A percentile compares a stretch with the other conserved stretches of the same genome.
These are phyloP conservation scores for Kappamyces sp. DNA, from an alignment of 192 early-diverging fungal genomes.

Conservation along the genomic window DNA sequence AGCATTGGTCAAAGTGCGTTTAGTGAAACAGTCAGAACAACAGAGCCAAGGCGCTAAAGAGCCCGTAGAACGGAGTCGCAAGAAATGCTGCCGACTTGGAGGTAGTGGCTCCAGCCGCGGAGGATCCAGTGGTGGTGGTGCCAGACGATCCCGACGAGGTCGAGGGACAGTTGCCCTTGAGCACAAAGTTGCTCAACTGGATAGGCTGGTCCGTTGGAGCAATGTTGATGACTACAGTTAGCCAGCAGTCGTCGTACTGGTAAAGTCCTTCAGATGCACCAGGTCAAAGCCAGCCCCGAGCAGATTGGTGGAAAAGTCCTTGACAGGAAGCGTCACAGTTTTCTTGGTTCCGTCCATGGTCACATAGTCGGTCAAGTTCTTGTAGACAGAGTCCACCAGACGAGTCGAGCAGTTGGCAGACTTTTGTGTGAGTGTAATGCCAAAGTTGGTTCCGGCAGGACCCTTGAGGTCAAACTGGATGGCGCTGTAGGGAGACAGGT, in stretches of 20 bases:
- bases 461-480: constrained; percentile 27
- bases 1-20: no score
- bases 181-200: constrained; percentile 10
- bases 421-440: constrained; percentile 26
- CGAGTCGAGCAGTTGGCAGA: constrained; percentile 19
- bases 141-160: no score
- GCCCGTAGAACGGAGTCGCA: no score
- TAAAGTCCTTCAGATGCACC: constrained; percentile 24
- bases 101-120: no score
- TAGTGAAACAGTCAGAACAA: no score
- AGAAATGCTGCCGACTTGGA: no score
- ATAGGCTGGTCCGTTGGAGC: constrained; percentile 13
- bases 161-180: constrained; percentile 17
- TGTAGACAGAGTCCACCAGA: constrained; percentile 17
- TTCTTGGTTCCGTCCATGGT: constrained; percentile 17
- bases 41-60: no score
- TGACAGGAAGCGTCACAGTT: constrained; percentile 1
- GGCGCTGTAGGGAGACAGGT: constrained; percentile 21
- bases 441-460: constrained; percentile 25
- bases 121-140: no score
- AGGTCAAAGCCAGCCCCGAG: constrained; percentile 21
- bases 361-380: constrained; percentile 15
- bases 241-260: neutral
- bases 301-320: constrained; percentile 22
- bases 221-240: constrained; percentile 15